Conservation (phyloP, 2,329 filamentous ascomycete genomes). For the Fusarium tuaranense region DNA sequence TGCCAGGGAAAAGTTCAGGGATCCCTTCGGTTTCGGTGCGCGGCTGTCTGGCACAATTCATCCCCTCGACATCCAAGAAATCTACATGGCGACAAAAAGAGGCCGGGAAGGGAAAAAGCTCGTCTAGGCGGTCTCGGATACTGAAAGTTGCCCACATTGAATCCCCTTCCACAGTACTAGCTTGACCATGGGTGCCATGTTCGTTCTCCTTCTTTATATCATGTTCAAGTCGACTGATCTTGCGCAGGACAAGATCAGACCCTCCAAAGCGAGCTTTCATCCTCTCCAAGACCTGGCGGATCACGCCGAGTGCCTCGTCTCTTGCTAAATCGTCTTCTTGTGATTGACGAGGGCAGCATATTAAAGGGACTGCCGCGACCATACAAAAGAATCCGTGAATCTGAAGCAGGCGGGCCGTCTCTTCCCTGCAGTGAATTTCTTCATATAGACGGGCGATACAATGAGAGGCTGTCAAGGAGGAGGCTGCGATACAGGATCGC, state of each 20-base stretch:
- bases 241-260: neutral
- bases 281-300: neutral
- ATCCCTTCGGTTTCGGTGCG: neutral
- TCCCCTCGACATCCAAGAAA: neutral
- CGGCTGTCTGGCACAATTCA: neutral
- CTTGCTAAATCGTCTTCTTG: neutral
- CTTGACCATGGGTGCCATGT: neutral
- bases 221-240: neutral
- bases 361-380: constrained; percentile 1
- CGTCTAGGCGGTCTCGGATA: neutral
- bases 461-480: neutral
- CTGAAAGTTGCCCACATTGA: neutral
- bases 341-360: neutral
- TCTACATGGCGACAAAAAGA: constrained; percentile 6
- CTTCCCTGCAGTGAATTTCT: constrained; percentile 11
- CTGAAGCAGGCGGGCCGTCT: neutral
- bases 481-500: neutral
- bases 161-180: neutral
- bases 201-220: neutral
- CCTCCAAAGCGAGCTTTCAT: constrained; percentile 5
- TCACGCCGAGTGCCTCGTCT: neutral
- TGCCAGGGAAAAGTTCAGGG: neutral
- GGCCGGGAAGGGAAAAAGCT: constrained; percentile 8
- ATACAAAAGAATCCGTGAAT: constrained; percentile 15
- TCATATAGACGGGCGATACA: constrained; percentile 14